Conservation (phyloP, 768 basidiomycete species). For the Tricholoma sp. region DNA sequence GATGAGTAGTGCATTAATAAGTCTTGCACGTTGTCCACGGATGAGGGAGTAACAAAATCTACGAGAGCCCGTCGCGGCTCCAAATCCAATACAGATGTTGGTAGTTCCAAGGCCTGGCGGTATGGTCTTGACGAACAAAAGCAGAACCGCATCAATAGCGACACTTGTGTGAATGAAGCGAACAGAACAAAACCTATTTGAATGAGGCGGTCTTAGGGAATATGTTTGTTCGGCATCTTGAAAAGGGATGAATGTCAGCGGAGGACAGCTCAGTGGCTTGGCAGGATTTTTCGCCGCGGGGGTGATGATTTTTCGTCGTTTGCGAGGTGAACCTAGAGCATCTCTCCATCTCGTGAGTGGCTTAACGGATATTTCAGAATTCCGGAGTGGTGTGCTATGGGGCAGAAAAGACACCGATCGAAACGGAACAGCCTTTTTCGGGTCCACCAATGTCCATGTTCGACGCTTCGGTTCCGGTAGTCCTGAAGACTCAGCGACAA, state of each 20-base stretch:
- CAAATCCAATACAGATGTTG: neutral
- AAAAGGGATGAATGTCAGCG: constrained; percentile 26
- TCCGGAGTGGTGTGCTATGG: neutral
- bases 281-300: neutral
- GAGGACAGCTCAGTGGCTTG: constrained; percentile 11
- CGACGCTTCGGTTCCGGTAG: constrained; percentile 8
- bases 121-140: neutral
- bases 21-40: neutral
- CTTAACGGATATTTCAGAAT: neutral
- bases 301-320: neutral
- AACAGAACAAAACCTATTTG: constrained; percentile 5
- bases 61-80: neutral
- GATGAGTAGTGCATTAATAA: neutral
- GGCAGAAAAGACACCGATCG: constrained; percentile 17
- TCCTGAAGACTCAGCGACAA: constrained; percentile 14
- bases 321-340: neutral
- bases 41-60: neutral
- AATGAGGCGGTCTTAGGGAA: neutral
- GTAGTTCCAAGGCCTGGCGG: neutral
- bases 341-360: constrained; percentile 1
- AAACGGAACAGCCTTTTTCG: constrained; percentile 26
- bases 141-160: neutral
- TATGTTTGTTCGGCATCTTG: constrained; percentile 23
- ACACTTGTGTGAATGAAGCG: neutral
- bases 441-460: constrained; percentile 26